A percentile compares a stretch with the other conserved stretches of the same genome.
Evolutionary conservation across 495 filamentous ascomycete species (phyloP).

Genomic region (Coniosporium apollinis): DNA sequence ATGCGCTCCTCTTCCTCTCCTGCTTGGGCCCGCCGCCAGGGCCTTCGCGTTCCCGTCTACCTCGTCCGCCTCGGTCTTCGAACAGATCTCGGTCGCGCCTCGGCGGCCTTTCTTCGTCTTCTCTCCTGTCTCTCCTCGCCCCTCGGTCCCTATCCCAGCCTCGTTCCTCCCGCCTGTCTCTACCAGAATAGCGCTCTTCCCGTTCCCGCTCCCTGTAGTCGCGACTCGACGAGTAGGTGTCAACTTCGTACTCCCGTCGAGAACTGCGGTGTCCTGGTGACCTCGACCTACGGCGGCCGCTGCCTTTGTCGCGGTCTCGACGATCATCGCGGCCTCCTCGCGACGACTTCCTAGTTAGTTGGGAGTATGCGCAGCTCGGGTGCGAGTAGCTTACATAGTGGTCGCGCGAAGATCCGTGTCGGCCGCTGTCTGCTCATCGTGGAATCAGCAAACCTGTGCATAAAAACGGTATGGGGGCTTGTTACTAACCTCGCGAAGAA

Average conservation of each 20-base stretch:
- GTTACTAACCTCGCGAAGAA: constrained; percentile 53
- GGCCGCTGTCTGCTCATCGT: constrained; percentile 37
- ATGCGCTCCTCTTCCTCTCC: constrained; percentile 59
- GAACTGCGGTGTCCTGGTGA: constrained; percentile 49
- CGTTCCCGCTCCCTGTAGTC: constrained; percentile 83
- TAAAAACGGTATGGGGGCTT: constrained; percentile 8
- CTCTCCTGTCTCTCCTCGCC: constrained; percentile 38
- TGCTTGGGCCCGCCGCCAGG: constrained; percentile 32
- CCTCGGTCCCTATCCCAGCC: constrained; percentile 38
- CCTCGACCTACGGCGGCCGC: constrained; percentile 54
- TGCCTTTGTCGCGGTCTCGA: constrained; percentile 17
- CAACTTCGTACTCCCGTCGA: constrained; percentile 53
- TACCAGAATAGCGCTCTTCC: constrained; percentile 66
- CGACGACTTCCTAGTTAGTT: constrained; percentile 36
- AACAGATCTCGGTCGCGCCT: constrained; percentile 46
- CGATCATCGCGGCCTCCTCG: constrained; percentile 13
- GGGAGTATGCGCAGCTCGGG: too few species aligned
- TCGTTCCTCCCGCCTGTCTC: constrained; percentile 28
- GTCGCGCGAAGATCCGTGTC: constrained; percentile 52
- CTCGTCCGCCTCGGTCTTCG: constrained; percentile 45
- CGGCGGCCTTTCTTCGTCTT: constrained; percentile 43
- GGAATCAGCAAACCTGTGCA: background rate
- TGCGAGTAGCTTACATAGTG: constrained; percentile 53
- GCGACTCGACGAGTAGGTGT: constrained; percentile 79
- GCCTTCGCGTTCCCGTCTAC: constrained; percentile 44